phyloP scores from a whole-genome alignment of 805 yeast genomes.

The Starmerella khaoyaiensis region DNA sequence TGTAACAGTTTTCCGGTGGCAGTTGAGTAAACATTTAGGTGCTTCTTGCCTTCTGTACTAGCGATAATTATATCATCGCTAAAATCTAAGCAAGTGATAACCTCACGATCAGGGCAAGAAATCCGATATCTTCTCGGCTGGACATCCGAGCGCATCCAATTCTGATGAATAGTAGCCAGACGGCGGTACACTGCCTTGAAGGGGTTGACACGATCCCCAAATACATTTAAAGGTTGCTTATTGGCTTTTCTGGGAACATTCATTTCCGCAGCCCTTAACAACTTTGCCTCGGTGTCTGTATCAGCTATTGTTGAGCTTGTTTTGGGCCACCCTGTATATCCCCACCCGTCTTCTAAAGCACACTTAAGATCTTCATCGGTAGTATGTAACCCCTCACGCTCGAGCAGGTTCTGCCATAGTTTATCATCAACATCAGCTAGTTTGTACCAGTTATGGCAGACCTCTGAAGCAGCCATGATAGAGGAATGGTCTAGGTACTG shows the following conservation, averaged over 20 bases:
- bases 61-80: conserved; percentile 84
- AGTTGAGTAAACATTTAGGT: conserved; percentile 70
- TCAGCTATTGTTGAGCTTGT: conserved; percentile 2
- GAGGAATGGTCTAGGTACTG: conserved; percentile 50
- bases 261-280: no score
- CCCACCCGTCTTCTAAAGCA: conserved; percentile 27
- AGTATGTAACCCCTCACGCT: conserved; percentile 47
- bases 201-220: conserved; percentile 25
- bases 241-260: no score
- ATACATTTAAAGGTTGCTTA: conserved; percentile 17
- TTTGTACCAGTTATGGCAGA: conserved; percentile 56
- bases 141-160: conserved; percentile 72
- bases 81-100: conserved; percentile 90
- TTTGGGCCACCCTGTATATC: conserved; percentile 26
- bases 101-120: conserved; percentile 33
- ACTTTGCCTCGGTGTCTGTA: no score
- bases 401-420: conserved; percentile 58
- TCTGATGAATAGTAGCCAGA: conserved; percentile 40
- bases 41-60: conserved; percentile 70
- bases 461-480: conserved; percentile 47
- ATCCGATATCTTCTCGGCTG: conserved; percentile 61
- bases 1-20: conserved; percentile 50
- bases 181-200: conserved; percentile 51
- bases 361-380: conserved; percentile 35
- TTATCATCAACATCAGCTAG: conserved; percentile 47